A percentile compares a stretch with the other conserved stretches of the same genome.
Conservation (phyloP, 768 basidiomycete species). For the Phylloporus sp. region DNA sequence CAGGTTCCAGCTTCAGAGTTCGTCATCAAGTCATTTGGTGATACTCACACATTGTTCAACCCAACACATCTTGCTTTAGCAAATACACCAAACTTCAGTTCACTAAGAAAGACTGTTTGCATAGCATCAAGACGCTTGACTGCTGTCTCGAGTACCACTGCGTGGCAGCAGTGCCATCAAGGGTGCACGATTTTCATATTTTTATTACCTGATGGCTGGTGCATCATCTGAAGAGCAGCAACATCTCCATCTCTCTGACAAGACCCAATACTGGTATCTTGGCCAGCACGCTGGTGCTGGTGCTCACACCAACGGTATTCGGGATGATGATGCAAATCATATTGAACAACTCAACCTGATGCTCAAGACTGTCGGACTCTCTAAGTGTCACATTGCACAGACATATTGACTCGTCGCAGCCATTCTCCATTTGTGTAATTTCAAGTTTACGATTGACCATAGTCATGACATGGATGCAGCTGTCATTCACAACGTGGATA, state of each 20-base stretch:
- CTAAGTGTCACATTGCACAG: conserved; percentile 92
- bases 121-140: conserved; percentile 90
- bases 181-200: conserved; percentile 98
- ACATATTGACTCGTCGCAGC: conserved; percentile 93
- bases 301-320: conserved; percentile 42
- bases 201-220: conserved; percentile 94
- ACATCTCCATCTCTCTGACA: conserved; percentile 81
- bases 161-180: conserved; percentile 82
- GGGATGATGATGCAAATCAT: conserved; percentile 77
- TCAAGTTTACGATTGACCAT: conserved; percentile 86
- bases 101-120: conserved; percentile 82
- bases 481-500: conserved; percentile 81
- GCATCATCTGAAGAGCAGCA: conserved; percentile 84
- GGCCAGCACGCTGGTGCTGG: conserved; percentile 58
- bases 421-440: conserved; percentile 93
- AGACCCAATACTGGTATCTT: conserved; percentile 81
- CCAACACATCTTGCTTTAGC: conserved; percentile 92
- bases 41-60: conserved; percentile 87
- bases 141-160: conserved; percentile 92
- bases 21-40: conserved; percentile 92
- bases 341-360: conserved; percentile 95
- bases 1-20: conserved; percentile 94
- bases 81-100: conserved; percentile 99
- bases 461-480: conserved; percentile 88
- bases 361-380: too few relatives aligned